Evolutionary conservation across 2,329 filamentous ascomycete genomes (phyloP).

Genomic region (Sporothrix schenckii): DNA sequence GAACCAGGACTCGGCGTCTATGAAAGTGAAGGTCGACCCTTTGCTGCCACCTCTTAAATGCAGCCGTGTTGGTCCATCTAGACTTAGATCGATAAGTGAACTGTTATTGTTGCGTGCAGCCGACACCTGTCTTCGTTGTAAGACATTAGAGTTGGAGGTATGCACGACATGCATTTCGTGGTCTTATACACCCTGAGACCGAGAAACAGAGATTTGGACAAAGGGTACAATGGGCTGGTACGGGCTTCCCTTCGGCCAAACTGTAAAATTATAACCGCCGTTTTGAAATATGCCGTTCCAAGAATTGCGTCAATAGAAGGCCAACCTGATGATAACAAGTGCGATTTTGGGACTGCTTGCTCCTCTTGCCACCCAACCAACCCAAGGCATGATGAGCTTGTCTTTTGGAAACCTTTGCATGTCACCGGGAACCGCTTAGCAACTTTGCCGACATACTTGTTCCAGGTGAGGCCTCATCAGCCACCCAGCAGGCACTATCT

Average conservation of each 20-base stretch:
- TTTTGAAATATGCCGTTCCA: no score
- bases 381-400: constrained; percentile 42
- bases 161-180: not conserved
- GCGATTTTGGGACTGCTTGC: constrained; percentile 56
- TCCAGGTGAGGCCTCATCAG: no score
- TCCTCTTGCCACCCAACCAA: constrained; percentile 48
- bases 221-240: no score
- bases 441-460: no score
- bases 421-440: constrained; percentile 50
- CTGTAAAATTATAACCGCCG: no score
- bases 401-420: constrained; percentile 55
- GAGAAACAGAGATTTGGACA: no score
- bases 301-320: no score
- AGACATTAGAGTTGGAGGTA: constrained; percentile 52
- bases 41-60: constrained; percentile 59
- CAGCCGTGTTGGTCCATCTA: constrained; percentile 55
- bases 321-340: constrained; percentile 45
- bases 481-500: no score
- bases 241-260: no score
- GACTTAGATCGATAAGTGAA: constrained; percentile 61
- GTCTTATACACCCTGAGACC: no score
- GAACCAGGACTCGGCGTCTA: constrained; percentile 44
- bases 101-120: constrained; percentile 54
- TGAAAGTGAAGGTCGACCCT: constrained; percentile 55
- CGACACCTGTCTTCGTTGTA: constrained; percentile 57